Percentiles rank a stretch among this genome's conserved stretches.
These are phyloP conservation scores for Musa balbisiana DNA, from an alignment of 202 grass and related monocot species.

Conservation along the genomic window DNA sequence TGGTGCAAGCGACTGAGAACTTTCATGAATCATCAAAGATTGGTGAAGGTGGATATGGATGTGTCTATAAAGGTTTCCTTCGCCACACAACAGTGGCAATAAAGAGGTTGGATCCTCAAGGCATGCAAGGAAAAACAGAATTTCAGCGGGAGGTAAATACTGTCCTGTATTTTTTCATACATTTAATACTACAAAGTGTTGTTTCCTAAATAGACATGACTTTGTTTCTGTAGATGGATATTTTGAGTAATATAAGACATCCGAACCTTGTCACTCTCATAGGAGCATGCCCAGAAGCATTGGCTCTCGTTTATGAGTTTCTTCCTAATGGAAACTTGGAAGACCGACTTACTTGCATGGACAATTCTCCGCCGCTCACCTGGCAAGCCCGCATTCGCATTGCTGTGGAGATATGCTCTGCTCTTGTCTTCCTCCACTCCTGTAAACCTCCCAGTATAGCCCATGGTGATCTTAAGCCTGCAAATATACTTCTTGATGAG, in stretches of 20 bases:
- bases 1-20: constrained; percentile 12
- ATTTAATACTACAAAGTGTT: constrained; percentile 15
- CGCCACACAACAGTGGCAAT: constrained; percentile 49
- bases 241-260: constrained; percentile 50
- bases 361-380: constrained; percentile 30
- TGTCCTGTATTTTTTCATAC: constrained; percentile 14
- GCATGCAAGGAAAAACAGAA: constrained; percentile 37
- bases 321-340: constrained; percentile 56
- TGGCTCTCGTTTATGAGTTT: constrained; percentile 46
- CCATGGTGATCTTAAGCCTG: constrained; percentile 67
- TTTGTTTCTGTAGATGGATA: constrained; percentile 37
- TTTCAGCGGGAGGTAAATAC: constrained; percentile 45
- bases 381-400: constrained; percentile 47
- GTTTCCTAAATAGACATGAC: not conserved
- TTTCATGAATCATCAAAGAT: constrained; percentile 5
- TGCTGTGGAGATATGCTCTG: constrained; percentile 47
- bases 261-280: constrained; percentile 63
- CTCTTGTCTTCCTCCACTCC: constrained; percentile 57
- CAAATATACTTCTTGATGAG: constrained; percentile 46
- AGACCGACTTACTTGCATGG: constrained; percentile 27
- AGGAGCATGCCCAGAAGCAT: constrained; percentile 45
- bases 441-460: constrained; percentile 41
- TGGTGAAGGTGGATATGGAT: constrained; percentile 22
- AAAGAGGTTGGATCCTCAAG: constrained; percentile 54
- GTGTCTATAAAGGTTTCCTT: constrained; percentile 21